Evolutionary conservation across 192 early-diverging fungal genomes (phyloP), one percentile per base, ranked within the genome.

Genomic region (Backusella psychrophila): DNA sequence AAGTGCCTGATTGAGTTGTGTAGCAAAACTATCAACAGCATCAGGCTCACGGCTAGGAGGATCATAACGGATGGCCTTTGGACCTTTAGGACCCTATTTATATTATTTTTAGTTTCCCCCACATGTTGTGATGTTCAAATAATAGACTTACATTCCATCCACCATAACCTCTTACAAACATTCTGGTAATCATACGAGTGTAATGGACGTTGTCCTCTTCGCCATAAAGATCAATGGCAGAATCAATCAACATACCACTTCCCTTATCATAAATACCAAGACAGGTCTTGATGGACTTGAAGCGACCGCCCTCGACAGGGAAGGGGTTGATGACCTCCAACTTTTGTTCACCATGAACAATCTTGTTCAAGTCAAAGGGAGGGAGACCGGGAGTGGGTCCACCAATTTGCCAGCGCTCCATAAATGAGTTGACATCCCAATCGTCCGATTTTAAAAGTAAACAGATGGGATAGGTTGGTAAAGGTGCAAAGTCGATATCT

Each of bases 281-380:
- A 21, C 91, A 73, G 0, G 77, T 90, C 12, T 83, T 85, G 12
- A 84, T 75, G 0, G 90, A 66, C n/a, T 85, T 83, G 77, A 91
- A 93, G 15, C 81, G 79, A 21, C 92, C 93, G 5, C 75, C 80
- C 3, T 87, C 83, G 4, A 73, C 39, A 9, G 93, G 93, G 21
- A 94, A 72, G 14, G 87, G 87, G 26, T 80, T 79, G 41, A 91
- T 49, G 12, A 91, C 65, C 75, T 94, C 91, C 38, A 90, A 78
- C 53, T 77, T 81, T 71, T 93, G 92, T 72, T 94, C 93, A 52
- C 93, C 93, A 72, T 94, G 93, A 3, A 94, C 89, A 29, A 94
- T 84, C 21, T 81, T 84, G 83, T 91, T 91, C 35, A 91, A 83
- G 39, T 94, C 88, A 72, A 87, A 89, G 26, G 82, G 74, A 42